These are phyloP conservation scores for Fusarium sp. DNA, from an alignment of 2,329 filamentous ascomycete genomes.

Conservation along the genomic window DNA sequence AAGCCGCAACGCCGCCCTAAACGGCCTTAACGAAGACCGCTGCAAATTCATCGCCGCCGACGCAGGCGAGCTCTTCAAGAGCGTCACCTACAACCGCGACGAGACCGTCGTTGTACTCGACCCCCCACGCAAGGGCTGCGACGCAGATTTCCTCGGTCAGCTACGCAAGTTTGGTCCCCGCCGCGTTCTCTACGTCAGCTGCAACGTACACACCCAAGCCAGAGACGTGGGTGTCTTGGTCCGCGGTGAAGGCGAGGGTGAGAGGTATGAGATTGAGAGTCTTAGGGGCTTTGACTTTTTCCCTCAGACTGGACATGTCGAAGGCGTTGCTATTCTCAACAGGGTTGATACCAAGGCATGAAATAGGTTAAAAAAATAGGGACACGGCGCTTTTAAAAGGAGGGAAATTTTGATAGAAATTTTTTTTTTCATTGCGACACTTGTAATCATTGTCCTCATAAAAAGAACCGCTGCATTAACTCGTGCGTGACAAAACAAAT, in stretches of 20 bases:
- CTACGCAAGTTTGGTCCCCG: conserved; percentile 78
- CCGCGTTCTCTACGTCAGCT: conserved; percentile 91
- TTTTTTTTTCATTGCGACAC: conserved; percentile 22
- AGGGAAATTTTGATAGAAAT: conserved; percentile 13
- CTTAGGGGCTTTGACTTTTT: conserved; percentile 96
- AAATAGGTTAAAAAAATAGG: neutral
- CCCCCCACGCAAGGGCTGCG: conserved; percentile 95
- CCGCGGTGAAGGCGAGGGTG: conserved; percentile 62
- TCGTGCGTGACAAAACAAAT: conserved; percentile 6
- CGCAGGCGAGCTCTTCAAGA: conserved; percentile 80
- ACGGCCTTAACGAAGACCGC: conserved; percentile 70
- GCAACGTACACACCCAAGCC: conserved; percentile 97
- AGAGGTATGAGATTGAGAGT: conserved; percentile 85
- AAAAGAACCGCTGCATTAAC: conserved; percentile 24
- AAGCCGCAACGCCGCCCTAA: conserved; percentile 77
- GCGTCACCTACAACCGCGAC: conserved; percentile 73
- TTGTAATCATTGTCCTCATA: conserved; percentile 30
- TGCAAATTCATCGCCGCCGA: conserved; percentile 90
- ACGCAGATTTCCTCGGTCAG: conserved; percentile 82
- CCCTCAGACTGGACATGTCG: conserved; percentile 79
- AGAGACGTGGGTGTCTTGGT: conserved; percentile 90
- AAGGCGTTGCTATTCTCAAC: conserved; percentile 71
- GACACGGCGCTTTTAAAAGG: conserved; percentile 18
- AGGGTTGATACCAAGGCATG: conserved; percentile 53
- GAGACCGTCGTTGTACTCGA: conserved; percentile 95